Percentiles rank a stretch among this genome's conserved stretches.
Evolutionary conservation across 352 stramenopile species (phyloP).

Genomic region (Phytophthora pistaciae): DNA sequence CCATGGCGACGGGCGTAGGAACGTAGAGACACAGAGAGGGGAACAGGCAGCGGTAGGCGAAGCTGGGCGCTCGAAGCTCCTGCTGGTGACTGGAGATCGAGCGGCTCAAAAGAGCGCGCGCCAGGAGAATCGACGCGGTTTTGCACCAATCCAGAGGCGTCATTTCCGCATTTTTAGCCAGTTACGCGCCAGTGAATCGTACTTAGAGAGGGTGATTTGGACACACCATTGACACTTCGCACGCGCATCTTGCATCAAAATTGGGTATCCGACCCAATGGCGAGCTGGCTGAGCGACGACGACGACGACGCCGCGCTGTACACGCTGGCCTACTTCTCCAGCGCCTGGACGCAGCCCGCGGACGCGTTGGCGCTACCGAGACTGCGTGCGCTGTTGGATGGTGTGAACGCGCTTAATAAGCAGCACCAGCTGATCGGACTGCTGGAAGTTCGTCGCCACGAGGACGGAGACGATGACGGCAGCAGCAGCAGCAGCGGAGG

Average conservation of each 20-base stretch:
- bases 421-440: slow-evolving; percentile 25
- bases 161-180: slow-evolving; percentile 4
- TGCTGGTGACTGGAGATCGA: slow-evolving; percentile 43
- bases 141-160: slow-evolving; percentile 13
- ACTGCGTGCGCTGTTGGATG: slow-evolving; percentile 22
- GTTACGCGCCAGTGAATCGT: neutral
- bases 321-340: slow-evolving; percentile 57
- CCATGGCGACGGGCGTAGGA: slow-evolving; percentile 47
- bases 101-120: slow-evolving; percentile 25
- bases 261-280: slow-evolving; percentile 15
- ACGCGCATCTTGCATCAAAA: too few species aligned
- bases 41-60: slow-evolving; percentile 16
- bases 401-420: slow-evolving; percentile 11
- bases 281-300: slow-evolving; percentile 14
- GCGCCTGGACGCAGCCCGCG: slow-evolving; percentile 48
- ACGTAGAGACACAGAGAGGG: slow-evolving; percentile 14
- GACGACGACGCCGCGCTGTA: slow-evolving; percentile 34
- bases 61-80: slow-evolving; percentile 11
- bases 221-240: slow-evolving; percentile 29
- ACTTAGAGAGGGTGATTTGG: slow-evolving; percentile 21
- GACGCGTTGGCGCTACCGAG: slow-evolving; percentile 40
- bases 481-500: neutral
- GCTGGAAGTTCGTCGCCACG: slow-evolving; percentile 34
- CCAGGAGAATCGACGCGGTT: slow-evolving; percentile 16
- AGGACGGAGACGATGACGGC: neutral